Percentiles rank a stretch among this genome's conserved stretches.
These are phyloP conservation scores for Lathyrus oleraceus DNA, from an alignment of 306 rosid genomes.

Conservation along the genomic window DNA sequence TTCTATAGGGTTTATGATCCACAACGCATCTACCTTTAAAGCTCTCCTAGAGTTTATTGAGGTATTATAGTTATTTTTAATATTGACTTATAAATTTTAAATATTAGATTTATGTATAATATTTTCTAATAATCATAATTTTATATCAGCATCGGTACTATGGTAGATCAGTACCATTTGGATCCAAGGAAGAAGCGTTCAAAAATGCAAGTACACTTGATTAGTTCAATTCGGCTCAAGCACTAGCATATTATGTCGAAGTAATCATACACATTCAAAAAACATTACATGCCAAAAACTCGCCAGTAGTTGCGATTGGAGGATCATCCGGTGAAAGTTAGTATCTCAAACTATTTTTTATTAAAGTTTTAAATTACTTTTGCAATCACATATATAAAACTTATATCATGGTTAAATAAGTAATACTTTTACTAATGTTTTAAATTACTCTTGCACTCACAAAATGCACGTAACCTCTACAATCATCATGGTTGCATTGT, in stretches of 20 bases:
- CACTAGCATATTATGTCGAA: constrained; percentile 71
- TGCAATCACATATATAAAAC: no score
- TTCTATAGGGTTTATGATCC: no score
- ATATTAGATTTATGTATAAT: not conserved
- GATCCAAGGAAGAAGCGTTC: constrained; percentile 65
- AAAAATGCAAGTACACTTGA: constrained; percentile 60
- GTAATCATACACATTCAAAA: constrained; percentile 57
- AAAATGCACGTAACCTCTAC: no score
- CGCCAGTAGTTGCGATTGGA: constrained; percentile 77
- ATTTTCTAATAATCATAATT: no score
- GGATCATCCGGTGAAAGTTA: no score
- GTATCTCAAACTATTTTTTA: no score
- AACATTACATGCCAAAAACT: constrained; percentile 40
- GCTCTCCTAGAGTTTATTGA: constrained; percentile 70
- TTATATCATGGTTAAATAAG: no score
- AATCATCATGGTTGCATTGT: no score
- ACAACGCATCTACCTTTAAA: constrained; percentile 58
- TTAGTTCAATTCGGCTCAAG: constrained; percentile 81
- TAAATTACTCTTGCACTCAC: no score
- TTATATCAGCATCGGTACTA: no score
- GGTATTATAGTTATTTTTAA: constrained; percentile 36
- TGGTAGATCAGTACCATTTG: constrained; percentile 73
- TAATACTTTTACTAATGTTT: no score
- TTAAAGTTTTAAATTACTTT: no score
- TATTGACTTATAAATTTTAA: not conserved